phyloP scores from a whole-genome alignment of 352 stramenopile genomes.

The Globisporangium nodosum region DNA sequence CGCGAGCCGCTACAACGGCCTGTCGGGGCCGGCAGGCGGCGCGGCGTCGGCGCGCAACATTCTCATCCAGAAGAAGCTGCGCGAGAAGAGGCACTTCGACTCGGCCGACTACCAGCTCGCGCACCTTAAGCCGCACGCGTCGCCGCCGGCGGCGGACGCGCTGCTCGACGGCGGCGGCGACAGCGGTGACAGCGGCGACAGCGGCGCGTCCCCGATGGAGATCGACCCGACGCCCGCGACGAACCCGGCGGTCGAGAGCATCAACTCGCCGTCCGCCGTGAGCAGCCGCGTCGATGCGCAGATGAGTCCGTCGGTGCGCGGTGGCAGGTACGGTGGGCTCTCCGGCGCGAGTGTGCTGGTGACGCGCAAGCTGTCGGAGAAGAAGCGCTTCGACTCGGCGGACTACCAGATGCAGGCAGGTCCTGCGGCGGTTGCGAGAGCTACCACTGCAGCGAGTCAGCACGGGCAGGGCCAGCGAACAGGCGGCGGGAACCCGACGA shows the following conservation, averaged over 20 bases:
- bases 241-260: slow-evolving; percentile 8
- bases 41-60: slow-evolving; percentile 52
- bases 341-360: slow-evolving; percentile 30
- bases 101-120: slow-evolving; percentile 75
- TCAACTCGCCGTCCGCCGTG: slow-evolving; percentile 48
- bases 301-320: slow-evolving; percentile 50
- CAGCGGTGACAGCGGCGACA: slow-evolving; percentile 1
- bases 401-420: slow-evolving; percentile 27
- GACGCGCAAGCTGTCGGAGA: slow-evolving; percentile 26
- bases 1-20: slow-evolving; percentile 16
- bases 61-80: slow-evolving; percentile 66
- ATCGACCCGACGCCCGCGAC: slow-evolving; percentile 22
- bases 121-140: slow-evolving; percentile 11
- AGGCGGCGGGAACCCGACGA: neutral
- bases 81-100: slow-evolving; percentile 66
- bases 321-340: slow-evolving; percentile 41
- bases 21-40: slow-evolving; percentile 19
- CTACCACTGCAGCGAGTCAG: neutral
- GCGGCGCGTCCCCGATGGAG: slow-evolving; percentile 15
- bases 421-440: neutral
- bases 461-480: neutral
- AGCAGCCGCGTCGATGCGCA: slow-evolving; percentile 23
- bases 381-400: slow-evolving; percentile 31
- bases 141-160: slow-evolving; percentile 1
- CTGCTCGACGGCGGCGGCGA: neutral